phyloP scores from a whole-genome alignment of 176 grass and related monocot genomes.

The Eleusine indica region DNA sequence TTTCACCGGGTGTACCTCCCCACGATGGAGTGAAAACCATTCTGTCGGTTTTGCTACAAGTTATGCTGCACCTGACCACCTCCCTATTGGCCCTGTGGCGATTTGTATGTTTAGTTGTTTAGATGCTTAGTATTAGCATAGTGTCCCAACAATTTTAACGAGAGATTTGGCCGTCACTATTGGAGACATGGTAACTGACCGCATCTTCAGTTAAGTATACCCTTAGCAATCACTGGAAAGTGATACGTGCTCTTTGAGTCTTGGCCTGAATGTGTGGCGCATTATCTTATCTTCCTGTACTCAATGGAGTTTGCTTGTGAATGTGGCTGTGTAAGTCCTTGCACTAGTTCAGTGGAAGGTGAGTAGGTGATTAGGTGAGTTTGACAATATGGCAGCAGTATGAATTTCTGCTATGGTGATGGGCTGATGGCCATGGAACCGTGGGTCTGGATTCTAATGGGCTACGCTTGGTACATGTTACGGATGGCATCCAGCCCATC shows the following conservation, averaged over 20 bases:
- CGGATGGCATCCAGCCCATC: not conserved
- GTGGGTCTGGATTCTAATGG: not conserved
- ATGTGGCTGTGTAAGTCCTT: not conserved
- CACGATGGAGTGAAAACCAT: slow-evolving; percentile 45
- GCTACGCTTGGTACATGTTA: not conserved
- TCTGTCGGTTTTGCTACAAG: slow-evolving; percentile 9
- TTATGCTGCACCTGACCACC: slow-evolving; percentile 23
- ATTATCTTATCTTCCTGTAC: slow-evolving; percentile 1
- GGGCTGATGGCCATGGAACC: too few relatives aligned
- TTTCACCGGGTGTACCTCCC: slow-evolving; percentile 90
- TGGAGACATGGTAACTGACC: not conserved
- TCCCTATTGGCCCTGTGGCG: slow-evolving; percentile 26
- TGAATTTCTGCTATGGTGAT: not conserved
- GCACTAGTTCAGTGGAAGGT: not conserved
- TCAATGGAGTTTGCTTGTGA: not conserved
- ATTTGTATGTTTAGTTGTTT: slow-evolving; percentile 33
- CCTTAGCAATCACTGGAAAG: slow-evolving; percentile 1
- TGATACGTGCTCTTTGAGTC: not conserved
- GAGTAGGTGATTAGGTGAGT: not conserved
- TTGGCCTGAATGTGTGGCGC: not conserved
- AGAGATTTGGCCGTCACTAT: slow-evolving; percentile 4
- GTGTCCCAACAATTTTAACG: slow-evolving; percentile 41
- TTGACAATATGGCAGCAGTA: not conserved
- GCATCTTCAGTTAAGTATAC: slow-evolving; percentile 21
- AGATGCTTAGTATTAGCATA: slow-evolving; percentile 36